Conservation (phyloP, 345 rosid genomes). For the Schrenkiella parvula region DNA sequence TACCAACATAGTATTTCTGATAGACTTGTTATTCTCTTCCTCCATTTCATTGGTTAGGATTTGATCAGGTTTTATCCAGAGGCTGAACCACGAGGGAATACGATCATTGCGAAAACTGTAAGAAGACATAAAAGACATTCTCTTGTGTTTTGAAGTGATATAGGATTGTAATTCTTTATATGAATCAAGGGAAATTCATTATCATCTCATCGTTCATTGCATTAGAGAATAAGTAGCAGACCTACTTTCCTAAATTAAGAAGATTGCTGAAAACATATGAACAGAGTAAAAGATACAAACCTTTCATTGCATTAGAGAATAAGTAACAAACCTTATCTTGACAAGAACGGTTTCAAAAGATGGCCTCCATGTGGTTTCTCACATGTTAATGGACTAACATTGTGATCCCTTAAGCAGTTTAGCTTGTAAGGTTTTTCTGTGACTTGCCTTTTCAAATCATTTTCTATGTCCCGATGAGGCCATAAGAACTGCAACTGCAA, state of each 20-base stretch:
- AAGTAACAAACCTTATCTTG: too few species aligned
- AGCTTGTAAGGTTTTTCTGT: neutral
- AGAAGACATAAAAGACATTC: neutral
- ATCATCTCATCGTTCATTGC: too few species aligned
- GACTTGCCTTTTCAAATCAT: constrained; percentile 17
- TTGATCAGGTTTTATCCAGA: neutral
- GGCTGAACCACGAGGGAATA: neutral
- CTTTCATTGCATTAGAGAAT: too few species aligned
- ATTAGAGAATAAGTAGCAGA: too few species aligned
- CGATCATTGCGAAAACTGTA: neutral
- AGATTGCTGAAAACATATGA: too few species aligned
- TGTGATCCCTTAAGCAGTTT: neutral
- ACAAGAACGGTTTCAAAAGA: neutral
- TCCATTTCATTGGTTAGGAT: neutral
- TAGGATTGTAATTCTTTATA: too few species aligned
- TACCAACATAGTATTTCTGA: neutral
- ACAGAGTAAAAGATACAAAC: too few species aligned
- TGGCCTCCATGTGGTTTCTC: neutral
- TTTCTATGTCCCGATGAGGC: constrained; percentile 73
- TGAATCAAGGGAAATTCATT: too few species aligned
- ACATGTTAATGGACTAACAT: neutral
- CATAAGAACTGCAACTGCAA: constrained; percentile 73
- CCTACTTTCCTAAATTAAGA: too few species aligned
- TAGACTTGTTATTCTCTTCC: neutral
- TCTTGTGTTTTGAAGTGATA: neutral